These are phyloP conservation scores for Gryganskiella cystojenkinii DNA, from an alignment of 192 early-diverging fungal genomes.

Conservation along the genomic window DNA sequence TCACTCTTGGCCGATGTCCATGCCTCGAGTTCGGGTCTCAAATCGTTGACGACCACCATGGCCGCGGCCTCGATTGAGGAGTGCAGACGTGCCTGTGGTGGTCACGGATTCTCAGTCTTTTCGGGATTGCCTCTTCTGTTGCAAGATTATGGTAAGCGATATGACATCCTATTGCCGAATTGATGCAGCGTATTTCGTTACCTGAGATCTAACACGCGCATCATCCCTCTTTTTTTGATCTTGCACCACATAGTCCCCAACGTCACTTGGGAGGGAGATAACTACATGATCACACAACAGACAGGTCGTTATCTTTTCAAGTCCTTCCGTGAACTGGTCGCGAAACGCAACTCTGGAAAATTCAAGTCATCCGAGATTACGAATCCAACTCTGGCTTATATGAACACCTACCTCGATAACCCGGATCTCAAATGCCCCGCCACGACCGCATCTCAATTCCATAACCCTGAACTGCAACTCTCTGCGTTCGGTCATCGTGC, in stretches of 20 bases:
- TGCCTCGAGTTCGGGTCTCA: constrained; percentile 77
- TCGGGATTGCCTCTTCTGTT: constrained; percentile 76
- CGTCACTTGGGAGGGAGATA: constrained; percentile 87
- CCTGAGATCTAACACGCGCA: background rate
- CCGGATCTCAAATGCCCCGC: constrained; percentile 62
- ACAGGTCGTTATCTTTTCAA: constrained; percentile 72
- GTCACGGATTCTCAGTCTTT: constrained; percentile 81
- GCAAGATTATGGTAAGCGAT: constrained; percentile 62
- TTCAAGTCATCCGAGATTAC: constrained; percentile 15
- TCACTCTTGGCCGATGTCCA: constrained; percentile 76
- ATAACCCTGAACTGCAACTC: constrained; percentile 62
- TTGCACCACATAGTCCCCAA: constrained; percentile 59
- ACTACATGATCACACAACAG: constrained; percentile 88
- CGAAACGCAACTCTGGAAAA: constrained; percentile 36
- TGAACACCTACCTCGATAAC: constrained; percentile 62
- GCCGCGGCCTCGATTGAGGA: constrained; percentile 75
- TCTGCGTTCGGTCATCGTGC: constrained; percentile 79
- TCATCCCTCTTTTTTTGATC: background rate
- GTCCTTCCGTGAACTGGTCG: constrained; percentile 45
- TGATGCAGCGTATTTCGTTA: too few relatives aligned
- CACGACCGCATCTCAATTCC: constrained; percentile 25
- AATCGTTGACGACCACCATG: constrained; percentile 76
- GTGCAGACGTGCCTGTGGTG: constrained; percentile 78
- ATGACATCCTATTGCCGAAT: too few relatives aligned
- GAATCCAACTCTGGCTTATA: constrained; percentile 49